These are phyloP conservation scores for Fraxinus albicans DNA, from an alignment of 305 asterid genomes.

Conservation along the genomic window DNA sequence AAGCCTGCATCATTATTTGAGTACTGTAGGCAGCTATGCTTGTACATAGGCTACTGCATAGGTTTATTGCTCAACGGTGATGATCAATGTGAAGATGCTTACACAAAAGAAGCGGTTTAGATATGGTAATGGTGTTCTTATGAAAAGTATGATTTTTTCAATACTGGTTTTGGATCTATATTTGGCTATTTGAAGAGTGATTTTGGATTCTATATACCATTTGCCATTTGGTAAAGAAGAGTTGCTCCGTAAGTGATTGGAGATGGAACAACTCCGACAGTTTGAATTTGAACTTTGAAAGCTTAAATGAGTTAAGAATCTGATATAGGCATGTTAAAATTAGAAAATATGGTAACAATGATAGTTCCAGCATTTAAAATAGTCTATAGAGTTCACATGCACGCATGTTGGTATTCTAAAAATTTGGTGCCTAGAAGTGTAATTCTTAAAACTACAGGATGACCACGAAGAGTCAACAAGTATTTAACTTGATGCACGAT, in stretches of 20 bases:
- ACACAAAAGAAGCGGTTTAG: background rate
- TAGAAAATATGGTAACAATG: no score
- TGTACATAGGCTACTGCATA: background rate
- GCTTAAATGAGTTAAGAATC: background rate
- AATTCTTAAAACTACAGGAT: background rate
- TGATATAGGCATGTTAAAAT: no score
- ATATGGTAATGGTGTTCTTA: no score
- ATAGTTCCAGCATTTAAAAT: background rate
- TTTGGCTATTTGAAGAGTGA: background rate
- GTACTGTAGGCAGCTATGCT: background rate
- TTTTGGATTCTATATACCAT: background rate
- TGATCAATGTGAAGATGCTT: background rate
- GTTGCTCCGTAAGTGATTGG: background rate
- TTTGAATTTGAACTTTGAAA: background rate
- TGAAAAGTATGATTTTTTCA: no score
- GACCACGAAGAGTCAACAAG: background rate
- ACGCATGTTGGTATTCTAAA: background rate
- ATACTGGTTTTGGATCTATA: background rate
- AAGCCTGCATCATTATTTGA: slow-evolving; percentile 54
- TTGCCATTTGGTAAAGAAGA: background rate
- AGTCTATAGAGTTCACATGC: background rate
- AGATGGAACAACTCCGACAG: background rate
- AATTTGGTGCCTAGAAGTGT: background rate
- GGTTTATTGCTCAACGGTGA: background rate
- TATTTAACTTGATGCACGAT: background rate